phyloP scores from a whole-genome alignment of 2,329 filamentous ascomycete genomes.

The Arthrobotrys iridis region DNA sequence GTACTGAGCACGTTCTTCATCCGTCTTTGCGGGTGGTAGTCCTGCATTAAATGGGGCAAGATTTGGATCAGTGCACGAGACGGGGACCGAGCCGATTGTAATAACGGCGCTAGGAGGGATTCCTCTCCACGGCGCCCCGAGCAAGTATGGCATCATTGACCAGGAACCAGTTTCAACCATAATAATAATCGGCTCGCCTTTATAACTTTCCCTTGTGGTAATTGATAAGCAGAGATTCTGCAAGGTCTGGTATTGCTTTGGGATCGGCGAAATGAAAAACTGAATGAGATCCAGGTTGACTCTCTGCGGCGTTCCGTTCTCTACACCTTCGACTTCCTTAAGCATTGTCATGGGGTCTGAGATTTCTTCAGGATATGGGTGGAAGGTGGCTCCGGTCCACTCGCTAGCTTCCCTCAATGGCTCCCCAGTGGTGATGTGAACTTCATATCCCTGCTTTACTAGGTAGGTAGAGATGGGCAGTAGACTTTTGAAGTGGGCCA shows the following conservation, averaged over 20 bases:
- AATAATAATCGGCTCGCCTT: slow-evolving; percentile 61
- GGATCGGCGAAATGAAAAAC: slow-evolving; percentile 60
- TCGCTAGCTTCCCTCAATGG: slow-evolving; percentile 61
- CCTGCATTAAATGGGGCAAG: slow-evolving; percentile 62
- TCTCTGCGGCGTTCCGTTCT: slow-evolving; percentile 55
- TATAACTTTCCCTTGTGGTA: slow-evolving; percentile 34
- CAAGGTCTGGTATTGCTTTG: slow-evolving; percentile 59
- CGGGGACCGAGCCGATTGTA: slow-evolving; percentile 62
- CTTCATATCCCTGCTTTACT: slow-evolving; percentile 62
- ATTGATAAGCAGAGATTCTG: slow-evolving; percentile 60
- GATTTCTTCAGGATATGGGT: slow-evolving; percentile 59
- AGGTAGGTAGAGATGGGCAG: slow-evolving; percentile 61
- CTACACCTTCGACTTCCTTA: slow-evolving; percentile 54
- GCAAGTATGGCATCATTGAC: slow-evolving; percentile 61
- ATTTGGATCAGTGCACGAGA: slow-evolving; percentile 61
- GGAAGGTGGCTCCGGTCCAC: slow-evolving; percentile 62
- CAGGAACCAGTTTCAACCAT: slow-evolving; percentile 63
- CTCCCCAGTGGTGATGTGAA: slow-evolving; percentile 63
- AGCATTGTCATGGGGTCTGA: slow-evolving; percentile 54
- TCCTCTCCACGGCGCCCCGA: slow-evolving; percentile 60
- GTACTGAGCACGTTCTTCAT: slow-evolving; percentile 61
- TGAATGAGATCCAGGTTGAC: slow-evolving; percentile 61
- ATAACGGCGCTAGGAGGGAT: slow-evolving; percentile 61
- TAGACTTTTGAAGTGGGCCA: slow-evolving; percentile 55
- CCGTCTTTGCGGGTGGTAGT: slow-evolving; percentile 61